A percentile compares a stretch with the other conserved stretches of the same genome.
These are phyloP conservation scores for Volutella citrinella DNA, from an alignment of 2,329 filamentous ascomycete genomes.

Conservation along the genomic window DNA sequence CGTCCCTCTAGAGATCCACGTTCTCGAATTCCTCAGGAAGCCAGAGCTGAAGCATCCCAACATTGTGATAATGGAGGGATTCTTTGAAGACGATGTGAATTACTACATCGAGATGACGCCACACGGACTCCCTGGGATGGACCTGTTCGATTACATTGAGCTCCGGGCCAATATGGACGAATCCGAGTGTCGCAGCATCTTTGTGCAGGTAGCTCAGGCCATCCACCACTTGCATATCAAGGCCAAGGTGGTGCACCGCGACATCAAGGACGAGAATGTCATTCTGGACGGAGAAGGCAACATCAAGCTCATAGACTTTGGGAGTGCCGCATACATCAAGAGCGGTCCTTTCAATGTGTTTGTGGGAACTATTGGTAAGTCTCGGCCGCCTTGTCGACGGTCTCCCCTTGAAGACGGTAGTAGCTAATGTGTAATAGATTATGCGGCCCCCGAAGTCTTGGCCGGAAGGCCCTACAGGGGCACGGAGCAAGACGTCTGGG, in stretches of 20 bases:
- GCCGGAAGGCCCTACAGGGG: slow-evolving; percentile 89
- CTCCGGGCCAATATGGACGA: slow-evolving; percentile 96
- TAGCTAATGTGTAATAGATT: too few species aligned
- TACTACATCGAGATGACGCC: slow-evolving; percentile 99
- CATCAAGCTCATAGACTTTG: slow-evolving; percentile 98
- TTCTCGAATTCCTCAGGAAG: slow-evolving; percentile 84
- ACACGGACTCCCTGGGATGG: slow-evolving; percentile 94
- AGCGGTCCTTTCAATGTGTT: slow-evolving; percentile 98
- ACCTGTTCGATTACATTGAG: slow-evolving; percentile 98
- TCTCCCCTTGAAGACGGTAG: too few species aligned
- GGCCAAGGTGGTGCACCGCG: slow-evolving; percentile 88
- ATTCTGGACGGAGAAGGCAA: slow-evolving; percentile 91
- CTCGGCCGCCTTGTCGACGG: too few species aligned
- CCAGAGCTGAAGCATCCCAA: slow-evolving; percentile 66
- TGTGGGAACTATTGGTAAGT: slow-evolving; percentile 97
- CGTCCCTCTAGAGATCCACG: slow-evolving; percentile 94
- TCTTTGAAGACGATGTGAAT: slow-evolving; percentile 79
- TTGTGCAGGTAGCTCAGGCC: slow-evolving; percentile 86
- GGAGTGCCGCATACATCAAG: slow-evolving; percentile 96
- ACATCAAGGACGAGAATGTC: slow-evolving; percentile 99
- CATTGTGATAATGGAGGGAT: slow-evolving; percentile 70
- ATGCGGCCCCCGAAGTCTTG: slow-evolving; percentile 96
- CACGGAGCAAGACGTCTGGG: slow-evolving; percentile 98
- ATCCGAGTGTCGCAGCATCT: slow-evolving; percentile 88
- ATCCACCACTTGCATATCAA: slow-evolving; percentile 89